Base-by-base conservation (phyloP, 306 rosid genomes). In the Fragaria iinumae region DNA sequence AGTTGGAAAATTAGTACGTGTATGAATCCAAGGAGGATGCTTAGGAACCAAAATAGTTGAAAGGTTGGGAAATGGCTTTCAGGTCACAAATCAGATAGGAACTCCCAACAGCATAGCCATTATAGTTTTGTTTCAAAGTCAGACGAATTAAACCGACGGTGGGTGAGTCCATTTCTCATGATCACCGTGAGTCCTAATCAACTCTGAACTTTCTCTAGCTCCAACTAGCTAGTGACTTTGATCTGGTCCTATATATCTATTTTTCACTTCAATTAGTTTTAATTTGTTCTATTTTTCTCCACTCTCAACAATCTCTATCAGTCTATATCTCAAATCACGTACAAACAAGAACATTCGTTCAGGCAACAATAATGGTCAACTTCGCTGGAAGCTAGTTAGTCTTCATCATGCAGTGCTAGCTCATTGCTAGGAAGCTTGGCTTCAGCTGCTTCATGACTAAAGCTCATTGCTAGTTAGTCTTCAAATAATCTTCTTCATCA, bases 11-110 rank as follows among this genome's bases (percentile, higher is more conserved):
- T 16, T 17, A 17, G 9, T 32, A 64, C 69, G 72, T 67, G 72
- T 41, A 59, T 10, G 53, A 39, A 41, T 6, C 29, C 48, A 4
- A 44, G 6, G 43, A 20, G 80, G 73, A 84, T 80, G 90, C 77
- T 89, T 89, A 80, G 86, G 39, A 49, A 29, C 25, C 85, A 83
- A 81, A 83, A 72, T 44, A 81, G 23, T 63, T 14, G 56, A 3
- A 44, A 84, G 77, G 97, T 86, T 91, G 98, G 63, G 93, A 62
- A 77, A 90, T 89, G 88, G 83, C 86, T 91, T 86, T 93, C 97
- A 82, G 81, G 83, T 80, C 82, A 76, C 78, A 2, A 39, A 76
- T 82, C 86, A 62, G 79, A 81, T 80, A 64, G 86, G 32, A 82
- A 80, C 80, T 75, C 44, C 74, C 72, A 74, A 76, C 71, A 69